Conservation (phyloP, 257 asterid genomes). For the Nicotiana undulata region DNA sequence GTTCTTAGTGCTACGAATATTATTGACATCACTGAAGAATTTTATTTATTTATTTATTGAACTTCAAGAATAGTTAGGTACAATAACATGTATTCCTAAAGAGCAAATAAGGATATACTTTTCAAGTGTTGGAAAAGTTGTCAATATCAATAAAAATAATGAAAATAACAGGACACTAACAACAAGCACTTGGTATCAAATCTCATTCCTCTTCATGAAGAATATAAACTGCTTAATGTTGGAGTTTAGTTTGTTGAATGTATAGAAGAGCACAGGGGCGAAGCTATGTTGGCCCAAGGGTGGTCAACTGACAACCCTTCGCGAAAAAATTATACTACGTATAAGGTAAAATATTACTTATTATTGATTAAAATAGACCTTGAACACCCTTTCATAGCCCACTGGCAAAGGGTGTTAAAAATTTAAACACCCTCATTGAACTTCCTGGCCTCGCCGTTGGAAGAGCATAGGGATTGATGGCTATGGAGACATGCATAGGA, state of each 20-base stretch:
- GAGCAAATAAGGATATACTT: not conserved
- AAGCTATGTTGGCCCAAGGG: too few relatives aligned
- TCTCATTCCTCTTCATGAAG: not conserved
- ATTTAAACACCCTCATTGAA: too few relatives aligned
- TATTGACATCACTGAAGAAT: not conserved
- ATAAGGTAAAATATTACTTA: too few relatives aligned
- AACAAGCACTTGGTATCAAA: constrained; percentile 8
- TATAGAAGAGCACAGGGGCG: too few relatives aligned
- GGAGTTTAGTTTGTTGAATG: not conserved
- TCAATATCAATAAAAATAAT: constrained; percentile 3
- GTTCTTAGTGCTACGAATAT: not conserved
- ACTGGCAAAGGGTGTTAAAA: too few relatives aligned
- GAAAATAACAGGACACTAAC: constrained; percentile 17
- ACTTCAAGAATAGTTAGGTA: not conserved
- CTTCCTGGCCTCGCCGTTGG: too few relatives aligned
- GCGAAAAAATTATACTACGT: too few relatives aligned
- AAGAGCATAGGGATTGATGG: constrained; percentile 1
- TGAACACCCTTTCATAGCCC: too few relatives aligned
- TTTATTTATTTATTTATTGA: not conserved
- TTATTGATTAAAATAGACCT: too few relatives aligned
- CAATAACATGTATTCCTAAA: not conserved
- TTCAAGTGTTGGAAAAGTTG: not conserved
- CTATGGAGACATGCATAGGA: constrained; percentile 7
- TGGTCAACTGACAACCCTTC: too few relatives aligned
- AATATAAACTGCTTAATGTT: constrained; percentile 8